Base-by-base conservation (phyloP, 2,329 filamentous ascomycete genomes). In the Lecanosticta acicola region DNA sequence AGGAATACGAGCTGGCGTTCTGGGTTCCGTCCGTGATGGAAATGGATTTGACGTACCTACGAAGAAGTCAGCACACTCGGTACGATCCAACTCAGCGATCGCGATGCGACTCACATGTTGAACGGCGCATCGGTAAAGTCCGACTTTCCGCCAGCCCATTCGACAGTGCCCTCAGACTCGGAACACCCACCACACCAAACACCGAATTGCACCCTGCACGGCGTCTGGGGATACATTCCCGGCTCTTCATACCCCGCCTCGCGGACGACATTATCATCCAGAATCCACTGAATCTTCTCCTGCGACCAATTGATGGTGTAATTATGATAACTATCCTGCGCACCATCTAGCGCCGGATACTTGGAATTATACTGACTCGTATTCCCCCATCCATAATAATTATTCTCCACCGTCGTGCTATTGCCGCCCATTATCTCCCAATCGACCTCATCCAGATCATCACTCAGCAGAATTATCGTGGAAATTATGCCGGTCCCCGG, bases 171-270 rank as follows among this genome's bases (percentile, higher is more conserved):
- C n/a, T 59, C 65, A 36, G 74, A 77, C 76, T 80, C 84, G 1
- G 87, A 71, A 66, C 96, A 93, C 55, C 93, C 93, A 61, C 88
- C 93, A 44, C 88, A 83, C 93, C 93, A 98, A 55, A 84, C 81
- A 43, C 83, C 83, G 14, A 87, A 63, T 33, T 77, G 79, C 39
- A 87, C 65, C 43, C 79, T 79, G 77, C 83, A 84, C 1, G 86
- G 86, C 0, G 85, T 88, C 63, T 91, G 86, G 0, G 86, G 86
- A 62, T 80, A 90, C 18, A 45, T 38, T 3, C 60, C 59, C 1
- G 59, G 41, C 14, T 41, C 46, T 2, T 41, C 55, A 35, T 56
- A 58, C 4, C 43, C 29, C 3, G 90, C 85, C 32, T 85, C 82
- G 47, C 86, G 80, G 38, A 85, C 74, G 2, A 79, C 72, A 8